Evolutionary conservation across 2,329 filamentous ascomycete species (phyloP).

Genomic region (Claviceps africana): DNA sequence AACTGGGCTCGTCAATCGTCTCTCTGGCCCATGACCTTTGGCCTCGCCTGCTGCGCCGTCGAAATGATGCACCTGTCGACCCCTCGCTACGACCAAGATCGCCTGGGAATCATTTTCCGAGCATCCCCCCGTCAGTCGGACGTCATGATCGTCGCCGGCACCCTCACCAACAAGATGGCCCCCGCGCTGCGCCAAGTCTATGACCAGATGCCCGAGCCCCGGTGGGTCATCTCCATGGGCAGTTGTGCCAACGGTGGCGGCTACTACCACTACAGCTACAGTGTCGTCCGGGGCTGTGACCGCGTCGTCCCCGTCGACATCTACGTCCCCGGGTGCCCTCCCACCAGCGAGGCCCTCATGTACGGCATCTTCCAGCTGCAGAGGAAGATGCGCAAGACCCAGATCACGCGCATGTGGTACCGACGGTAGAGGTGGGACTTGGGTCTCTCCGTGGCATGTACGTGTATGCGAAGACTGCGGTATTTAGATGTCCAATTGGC

Average conservation of each 20-base stretch:
- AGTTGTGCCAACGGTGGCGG: conserved; percentile 74
- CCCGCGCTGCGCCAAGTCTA: conserved; percentile 81
- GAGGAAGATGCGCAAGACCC: conserved; percentile 55
- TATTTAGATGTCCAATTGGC: background rate
- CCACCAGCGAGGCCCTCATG: conserved; percentile 47
- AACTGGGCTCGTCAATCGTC: conserved; percentile 80
- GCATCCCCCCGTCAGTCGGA: conserved; percentile 78
- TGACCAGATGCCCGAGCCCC: conserved; percentile 87
- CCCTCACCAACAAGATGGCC: conserved; percentile 92
- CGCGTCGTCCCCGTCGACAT: conserved; percentile 67
- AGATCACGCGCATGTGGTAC: conserved; percentile 44
- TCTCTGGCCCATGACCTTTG: conserved; percentile 81
- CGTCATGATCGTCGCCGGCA: conserved; percentile 88
- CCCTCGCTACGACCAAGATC: conserved; percentile 79
- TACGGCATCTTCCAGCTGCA: conserved; percentile 63
- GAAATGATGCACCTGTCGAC: conserved; percentile 91
- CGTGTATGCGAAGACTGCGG: background rate
- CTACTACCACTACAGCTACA: conserved; percentile 80
- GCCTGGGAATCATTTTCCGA: conserved; percentile 80
- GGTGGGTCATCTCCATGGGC: conserved; percentile 76
- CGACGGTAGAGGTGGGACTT: conserved; percentile 30
- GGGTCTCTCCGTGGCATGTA: too few relatives aligned
- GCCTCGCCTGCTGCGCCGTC: conserved; percentile 74
- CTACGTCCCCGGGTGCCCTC: conserved; percentile 64
- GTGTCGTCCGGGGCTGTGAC: conserved; percentile 61